Evolutionary conservation across 2,329 filamentous ascomycete species (phyloP).

Genomic region (Sporothrix brasiliensis): DNA sequence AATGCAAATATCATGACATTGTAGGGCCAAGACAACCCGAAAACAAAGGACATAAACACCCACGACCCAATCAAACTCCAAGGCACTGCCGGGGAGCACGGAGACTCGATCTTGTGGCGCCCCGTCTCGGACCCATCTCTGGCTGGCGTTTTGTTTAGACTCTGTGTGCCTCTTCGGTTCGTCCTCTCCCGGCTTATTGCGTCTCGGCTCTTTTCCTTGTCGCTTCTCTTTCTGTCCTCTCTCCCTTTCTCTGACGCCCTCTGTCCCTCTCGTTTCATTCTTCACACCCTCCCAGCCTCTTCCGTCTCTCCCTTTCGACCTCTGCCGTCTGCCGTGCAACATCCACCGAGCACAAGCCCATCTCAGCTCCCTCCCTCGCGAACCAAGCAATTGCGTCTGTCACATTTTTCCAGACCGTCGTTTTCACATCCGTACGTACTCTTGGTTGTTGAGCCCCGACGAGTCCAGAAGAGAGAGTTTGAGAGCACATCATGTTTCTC

Average conservation of each 20-base stretch:
- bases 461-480: too few relatives aligned
- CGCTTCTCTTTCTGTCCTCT: neutral
- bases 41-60: neutral
- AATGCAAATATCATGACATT: neutral
- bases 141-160: too few relatives aligned
- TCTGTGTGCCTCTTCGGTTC: conserved; percentile 5
- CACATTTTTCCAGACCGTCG: neutral
- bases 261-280: neutral
- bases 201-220: conserved; percentile 12
- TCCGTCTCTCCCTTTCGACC: neutral
- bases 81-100: neutral
- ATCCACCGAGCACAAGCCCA: neutral
- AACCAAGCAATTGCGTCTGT: conserved; percentile 23
- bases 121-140: neutral
- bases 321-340: conserved; percentile 18
- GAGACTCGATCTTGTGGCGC: neutral
- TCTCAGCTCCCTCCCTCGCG: conserved; percentile 10
- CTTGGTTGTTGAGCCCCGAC: too few relatives aligned
- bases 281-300: neutral
- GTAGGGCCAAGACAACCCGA: too few relatives aligned
- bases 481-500: too few relatives aligned
- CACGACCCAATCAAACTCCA: neutral
- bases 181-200: neutral
- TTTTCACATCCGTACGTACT: too few relatives aligned
- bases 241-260: neutral